Evolutionary conservation across 1,284 basidiomycete species (phyloP).

Genomic region (Coriolopsis trogii): DNA sequence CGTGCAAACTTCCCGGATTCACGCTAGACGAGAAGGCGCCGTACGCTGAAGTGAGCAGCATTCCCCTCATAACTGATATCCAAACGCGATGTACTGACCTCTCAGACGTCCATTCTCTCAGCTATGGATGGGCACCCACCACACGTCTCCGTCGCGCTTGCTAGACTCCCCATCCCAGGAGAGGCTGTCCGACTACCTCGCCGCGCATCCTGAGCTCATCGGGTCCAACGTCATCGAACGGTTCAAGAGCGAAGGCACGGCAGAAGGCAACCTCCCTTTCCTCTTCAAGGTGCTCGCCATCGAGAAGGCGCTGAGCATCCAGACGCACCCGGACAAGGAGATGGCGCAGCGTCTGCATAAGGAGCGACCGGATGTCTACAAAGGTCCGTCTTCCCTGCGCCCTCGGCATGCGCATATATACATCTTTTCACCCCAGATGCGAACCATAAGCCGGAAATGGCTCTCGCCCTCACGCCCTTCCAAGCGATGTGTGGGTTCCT

Average conservation of each 20-base stretch:
- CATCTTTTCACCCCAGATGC: slow-evolving; percentile 56
- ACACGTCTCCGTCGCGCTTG: slow-evolving; percentile 77
- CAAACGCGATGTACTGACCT: slow-evolving; percentile 7
- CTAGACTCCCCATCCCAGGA: slow-evolving; percentile 39
- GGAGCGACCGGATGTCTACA: slow-evolving; percentile 71
- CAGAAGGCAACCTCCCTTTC: slow-evolving; percentile 83
- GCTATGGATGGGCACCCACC: slow-evolving; percentile 99
- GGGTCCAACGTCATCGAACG: slow-evolving; percentile 65
- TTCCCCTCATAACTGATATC: background rate
- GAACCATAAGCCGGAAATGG: slow-evolving; percentile 99
- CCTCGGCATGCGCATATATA: background rate
- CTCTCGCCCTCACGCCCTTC: slow-evolving; percentile 92
- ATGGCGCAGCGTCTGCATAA: slow-evolving; percentile 81
- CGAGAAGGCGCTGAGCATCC: slow-evolving; percentile 93
- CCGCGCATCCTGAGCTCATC: slow-evolving; percentile 68
- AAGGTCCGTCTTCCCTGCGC: slow-evolving; percentile 22
- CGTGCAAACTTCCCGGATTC: slow-evolving; percentile 48
- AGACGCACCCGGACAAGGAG: slow-evolving; percentile 95
- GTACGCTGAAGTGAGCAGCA: slow-evolving; percentile 62
- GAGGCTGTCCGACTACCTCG: slow-evolving; percentile 65
- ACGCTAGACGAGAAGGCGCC: slow-evolving; percentile 54
- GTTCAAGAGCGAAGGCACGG: slow-evolving; percentile 51
- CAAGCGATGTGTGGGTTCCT: slow-evolving; percentile 91
- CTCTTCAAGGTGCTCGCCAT: slow-evolving; percentile 95
- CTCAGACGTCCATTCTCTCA: slow-evolving; percentile 35